Evolutionary conservation across 352 stramenopile genomes (phyloP).

Genomic region (Pythium pectinolyticum): DNA sequence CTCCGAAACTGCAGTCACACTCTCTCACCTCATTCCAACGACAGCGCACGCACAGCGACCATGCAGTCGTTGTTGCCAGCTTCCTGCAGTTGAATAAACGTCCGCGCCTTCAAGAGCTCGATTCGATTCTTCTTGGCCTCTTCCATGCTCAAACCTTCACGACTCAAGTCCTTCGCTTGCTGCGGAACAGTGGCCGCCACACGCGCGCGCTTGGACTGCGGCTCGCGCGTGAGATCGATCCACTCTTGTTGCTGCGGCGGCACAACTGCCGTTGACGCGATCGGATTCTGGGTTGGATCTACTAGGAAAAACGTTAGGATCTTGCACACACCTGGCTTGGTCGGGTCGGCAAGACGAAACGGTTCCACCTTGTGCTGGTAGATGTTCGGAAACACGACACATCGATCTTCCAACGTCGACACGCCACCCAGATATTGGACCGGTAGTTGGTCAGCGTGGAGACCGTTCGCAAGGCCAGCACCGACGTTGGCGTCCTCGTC

Average conservation of each 20-base stretch:
- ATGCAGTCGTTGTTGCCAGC: background rate
- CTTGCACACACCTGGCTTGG: constrained; percentile 23
- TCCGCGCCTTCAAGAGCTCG: background rate
- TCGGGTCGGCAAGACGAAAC: constrained; percentile 28
- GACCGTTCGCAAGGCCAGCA: constrained; percentile 17
- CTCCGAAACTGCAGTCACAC: no score
- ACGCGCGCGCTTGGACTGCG: background rate
- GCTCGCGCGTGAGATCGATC: background rate
- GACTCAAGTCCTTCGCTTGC: background rate
- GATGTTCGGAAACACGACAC: constrained; percentile 35
- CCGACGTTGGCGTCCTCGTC: constrained; percentile 13
- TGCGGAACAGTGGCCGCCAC: background rate
- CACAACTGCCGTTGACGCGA: constrained; percentile 27
- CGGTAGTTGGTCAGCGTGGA: background rate
- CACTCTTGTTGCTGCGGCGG: constrained; percentile 32
- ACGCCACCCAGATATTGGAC: constrained; percentile 25
- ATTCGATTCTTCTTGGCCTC: constrained; percentile 1
- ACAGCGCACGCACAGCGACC: no score
- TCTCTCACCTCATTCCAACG: no score
- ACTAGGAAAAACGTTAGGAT: constrained; percentile 36
- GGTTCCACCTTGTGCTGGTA: constrained; percentile 32
- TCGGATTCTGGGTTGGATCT: constrained; percentile 8
- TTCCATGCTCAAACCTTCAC: constrained; percentile 9
- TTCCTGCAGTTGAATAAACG: background rate
- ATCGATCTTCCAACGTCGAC: constrained; percentile 13